Conservation (phyloP, 2,329 filamentous ascomycete genomes). For the Colletotrichum liaoningense region DNA sequence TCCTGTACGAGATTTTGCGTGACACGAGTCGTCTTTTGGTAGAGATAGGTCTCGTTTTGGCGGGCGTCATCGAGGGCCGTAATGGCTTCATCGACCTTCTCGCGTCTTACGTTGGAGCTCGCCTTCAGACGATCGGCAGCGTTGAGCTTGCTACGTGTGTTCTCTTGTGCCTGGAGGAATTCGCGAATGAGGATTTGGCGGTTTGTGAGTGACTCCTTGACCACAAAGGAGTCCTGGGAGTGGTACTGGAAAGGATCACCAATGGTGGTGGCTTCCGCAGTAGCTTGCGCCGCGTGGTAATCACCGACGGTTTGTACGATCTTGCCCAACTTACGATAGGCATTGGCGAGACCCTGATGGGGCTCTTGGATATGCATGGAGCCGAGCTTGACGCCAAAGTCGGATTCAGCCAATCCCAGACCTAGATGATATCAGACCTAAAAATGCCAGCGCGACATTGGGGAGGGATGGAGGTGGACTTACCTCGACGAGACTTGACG, state of each 20-base stretch:
- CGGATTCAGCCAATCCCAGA: constrained; percentile 89
- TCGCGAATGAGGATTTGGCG: constrained; percentile 96
- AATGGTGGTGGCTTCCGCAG: constrained; percentile 93
- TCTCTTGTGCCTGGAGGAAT: constrained; percentile 89
- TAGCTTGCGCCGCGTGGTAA: constrained; percentile 95
- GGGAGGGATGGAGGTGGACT: constrained; percentile 39
- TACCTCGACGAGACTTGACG: constrained; percentile 92
- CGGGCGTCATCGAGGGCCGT: constrained; percentile 88
- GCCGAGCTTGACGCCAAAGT: constrained; percentile 91
- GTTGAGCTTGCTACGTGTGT: constrained; percentile 82
- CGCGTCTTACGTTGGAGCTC: constrained; percentile 85
- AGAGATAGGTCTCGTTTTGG: constrained; percentile 82
- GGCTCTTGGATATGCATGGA: constrained; percentile 91
- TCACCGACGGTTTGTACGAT: constrained; percentile 94
- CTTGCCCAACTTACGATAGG: constrained; percentile 95
- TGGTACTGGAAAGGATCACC: constrained; percentile 95
- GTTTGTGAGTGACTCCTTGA: constrained; percentile 98
- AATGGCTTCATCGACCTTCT: constrained; percentile 99
- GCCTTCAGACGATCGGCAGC: constrained; percentile 91
- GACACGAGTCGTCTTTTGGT: constrained; percentile 87
- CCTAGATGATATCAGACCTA: constrained; percentile 63
- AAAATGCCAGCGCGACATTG: background rate
- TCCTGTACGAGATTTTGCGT: constrained; percentile 90
- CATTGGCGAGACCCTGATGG: constrained; percentile 86
- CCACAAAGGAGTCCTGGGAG: constrained; percentile 94